phyloP scores from a whole-genome alignment of 805 yeast genomes.

The Naumovozyma castellii region DNA sequence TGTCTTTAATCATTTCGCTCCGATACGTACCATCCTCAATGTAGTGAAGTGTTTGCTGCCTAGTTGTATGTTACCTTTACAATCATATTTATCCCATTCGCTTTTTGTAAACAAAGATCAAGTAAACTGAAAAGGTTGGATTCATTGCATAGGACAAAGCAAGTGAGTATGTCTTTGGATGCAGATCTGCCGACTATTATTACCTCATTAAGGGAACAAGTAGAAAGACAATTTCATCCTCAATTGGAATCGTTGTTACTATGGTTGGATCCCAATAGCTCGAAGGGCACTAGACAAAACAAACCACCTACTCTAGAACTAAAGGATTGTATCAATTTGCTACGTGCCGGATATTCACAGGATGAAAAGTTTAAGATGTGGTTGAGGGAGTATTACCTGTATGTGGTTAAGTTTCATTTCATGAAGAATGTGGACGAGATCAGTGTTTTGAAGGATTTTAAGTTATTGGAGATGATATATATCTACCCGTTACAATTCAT shows the following conservation, averaged over 20 bases:
- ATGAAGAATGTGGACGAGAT: conserved; percentile 12
- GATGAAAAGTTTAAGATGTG: not conserved
- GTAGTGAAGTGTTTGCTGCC: too few species aligned
- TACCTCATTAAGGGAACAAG: not conserved
- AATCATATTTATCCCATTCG: too few species aligned
- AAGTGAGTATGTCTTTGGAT: too few species aligned
- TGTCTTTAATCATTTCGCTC: too few species aligned
- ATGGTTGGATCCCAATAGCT: conserved; percentile 23
- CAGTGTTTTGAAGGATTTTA: conserved; percentile 13
- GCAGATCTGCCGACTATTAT: not conserved
- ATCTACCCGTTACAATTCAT: conserved; percentile 19
- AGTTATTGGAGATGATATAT: conserved; percentile 16
- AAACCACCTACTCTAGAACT: conserved; percentile 19
- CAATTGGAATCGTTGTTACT: conserved; percentile 17
- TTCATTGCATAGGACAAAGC: too few species aligned
- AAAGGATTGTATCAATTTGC: conserved; percentile 8
- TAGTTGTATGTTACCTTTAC: too few species aligned
- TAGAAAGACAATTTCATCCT: not conserved
- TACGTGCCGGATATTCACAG: not conserved
- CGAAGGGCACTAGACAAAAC: conserved; percentile 16
- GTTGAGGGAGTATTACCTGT: conserved; percentile 13
- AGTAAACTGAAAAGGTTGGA: too few species aligned
- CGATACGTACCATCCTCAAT: too few species aligned
- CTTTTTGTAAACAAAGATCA: too few species aligned
- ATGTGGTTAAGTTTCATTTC: conserved; percentile 19